Percentiles rank a stretch among this genome's conserved stretches.
These are phyloP conservation scores for Aspergillus persii DNA, from an alignment of 2,329 filamentous ascomycete species.

Conservation along the genomic window DNA sequence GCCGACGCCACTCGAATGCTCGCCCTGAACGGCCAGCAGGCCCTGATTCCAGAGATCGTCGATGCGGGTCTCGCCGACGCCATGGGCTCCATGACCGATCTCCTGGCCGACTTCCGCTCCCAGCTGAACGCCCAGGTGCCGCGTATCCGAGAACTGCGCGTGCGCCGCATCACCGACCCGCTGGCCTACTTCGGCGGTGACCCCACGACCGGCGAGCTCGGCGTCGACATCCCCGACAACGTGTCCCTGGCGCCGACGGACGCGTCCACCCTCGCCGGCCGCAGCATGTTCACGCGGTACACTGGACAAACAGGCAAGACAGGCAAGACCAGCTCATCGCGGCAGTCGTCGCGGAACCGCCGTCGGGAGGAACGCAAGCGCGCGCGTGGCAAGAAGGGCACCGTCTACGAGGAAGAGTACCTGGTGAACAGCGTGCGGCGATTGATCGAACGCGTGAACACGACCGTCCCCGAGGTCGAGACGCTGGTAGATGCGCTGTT, in stretches of 20 bases:
- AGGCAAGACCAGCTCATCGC: slow-evolving; percentile 47
- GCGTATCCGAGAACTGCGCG: slow-evolving; percentile 76
- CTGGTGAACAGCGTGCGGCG: slow-evolving; percentile 82
- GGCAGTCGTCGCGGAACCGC: slow-evolving; percentile 84
- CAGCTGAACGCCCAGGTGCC: slow-evolving; percentile 85
- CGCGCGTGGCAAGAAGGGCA: slow-evolving; percentile 90
- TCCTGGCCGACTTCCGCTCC: slow-evolving; percentile 86
- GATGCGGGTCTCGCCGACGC: slow-evolving; percentile 79
- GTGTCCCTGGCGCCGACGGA: slow-evolving; percentile 86
- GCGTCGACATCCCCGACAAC: slow-evolving; percentile 80
- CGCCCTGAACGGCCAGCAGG: slow-evolving; percentile 57
- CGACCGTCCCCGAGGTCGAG: slow-evolving; percentile 68
- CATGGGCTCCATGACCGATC: slow-evolving; percentile 78
- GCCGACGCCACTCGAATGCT: slow-evolving; percentile 82
- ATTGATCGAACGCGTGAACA: slow-evolving; percentile 78
- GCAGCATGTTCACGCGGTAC: slow-evolving; percentile 91
- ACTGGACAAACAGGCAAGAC: slow-evolving; percentile 51
- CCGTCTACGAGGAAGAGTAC: slow-evolving; percentile 97
- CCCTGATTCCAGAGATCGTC: slow-evolving; percentile 66
- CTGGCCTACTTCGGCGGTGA: slow-evolving; percentile 86
- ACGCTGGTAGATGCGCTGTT: slow-evolving; percentile 74
- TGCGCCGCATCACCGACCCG: slow-evolving; percentile 79
- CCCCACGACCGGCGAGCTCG: slow-evolving; percentile 52
- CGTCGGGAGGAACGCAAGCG: slow-evolving; percentile 91
- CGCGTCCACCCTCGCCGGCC: slow-evolving; percentile 69